Evolutionary conservation across 331 rosid genomes (phyloP).

Genomic region (Dryas integrifolia): DNA sequence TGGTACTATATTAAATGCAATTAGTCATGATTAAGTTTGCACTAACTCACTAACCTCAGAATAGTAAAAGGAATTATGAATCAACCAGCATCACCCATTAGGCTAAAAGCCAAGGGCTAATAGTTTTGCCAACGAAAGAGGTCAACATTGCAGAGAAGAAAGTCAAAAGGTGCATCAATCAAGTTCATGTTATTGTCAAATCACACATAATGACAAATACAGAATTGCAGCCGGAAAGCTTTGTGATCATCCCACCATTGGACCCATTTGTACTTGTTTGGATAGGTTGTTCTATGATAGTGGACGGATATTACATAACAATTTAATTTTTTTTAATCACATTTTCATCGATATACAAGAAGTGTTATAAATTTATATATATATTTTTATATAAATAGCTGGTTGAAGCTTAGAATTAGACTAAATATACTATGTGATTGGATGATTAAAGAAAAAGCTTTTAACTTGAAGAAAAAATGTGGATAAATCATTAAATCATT

Average conservation of each 20-base stretch:
- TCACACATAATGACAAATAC: constrained; percentile 14
- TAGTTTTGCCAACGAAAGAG: constrained; percentile 36
- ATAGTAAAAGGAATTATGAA: constrained; percentile 20
- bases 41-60: constrained; percentile 37
- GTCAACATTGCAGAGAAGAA: constrained; percentile 25
- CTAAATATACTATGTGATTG: too few relatives aligned
- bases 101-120: constrained; percentile 32
- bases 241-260: constrained; percentile 1
- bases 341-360: too few relatives aligned
- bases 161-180: constrained; percentile 35
- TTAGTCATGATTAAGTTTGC: constrained; percentile 40
- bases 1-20: constrained; percentile 23
- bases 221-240: constrained; percentile 11
- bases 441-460: too few relatives aligned
- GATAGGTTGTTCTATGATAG: too few relatives aligned
- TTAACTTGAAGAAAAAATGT: too few relatives aligned
- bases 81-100: constrained; percentile 7
- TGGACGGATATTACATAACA: too few relatives aligned
- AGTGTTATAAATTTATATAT: too few relatives aligned
- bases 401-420: too few relatives aligned
- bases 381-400: too few relatives aligned
- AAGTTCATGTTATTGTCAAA: constrained; percentile 30
- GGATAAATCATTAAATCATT: too few relatives aligned
- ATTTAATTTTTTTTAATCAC: too few relatives aligned
- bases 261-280: background rate